A percentile compares a stretch with the other conserved stretches of the same genome.
Evolutionary conservation across 345 rosid species (phyloP).

Genomic region (Rhizophora apiculata): DNA sequence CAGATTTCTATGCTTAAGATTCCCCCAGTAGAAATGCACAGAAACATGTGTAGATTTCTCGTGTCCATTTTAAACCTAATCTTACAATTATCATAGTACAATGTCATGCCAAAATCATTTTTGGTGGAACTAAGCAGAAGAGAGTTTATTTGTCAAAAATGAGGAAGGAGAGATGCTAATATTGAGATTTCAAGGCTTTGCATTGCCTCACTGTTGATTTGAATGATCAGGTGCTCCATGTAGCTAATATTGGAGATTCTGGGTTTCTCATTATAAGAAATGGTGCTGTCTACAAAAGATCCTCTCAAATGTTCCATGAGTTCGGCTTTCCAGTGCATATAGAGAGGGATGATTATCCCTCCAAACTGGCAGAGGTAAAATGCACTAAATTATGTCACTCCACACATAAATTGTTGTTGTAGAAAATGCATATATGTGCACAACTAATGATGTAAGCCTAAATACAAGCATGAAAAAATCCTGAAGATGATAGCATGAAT

Average conservation of each 20-base stretch:
- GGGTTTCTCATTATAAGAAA: constrained; percentile 66
- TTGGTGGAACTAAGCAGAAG: no score
- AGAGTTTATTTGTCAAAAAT: not conserved
- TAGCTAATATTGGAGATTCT: constrained; percentile 75
- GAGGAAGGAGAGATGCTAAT: not conserved
- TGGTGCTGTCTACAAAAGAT: constrained; percentile 43
- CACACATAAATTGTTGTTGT: no score
- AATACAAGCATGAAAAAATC: no score
- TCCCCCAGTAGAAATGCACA: no score
- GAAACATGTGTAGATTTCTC: no score
- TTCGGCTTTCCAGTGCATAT: constrained; percentile 64
- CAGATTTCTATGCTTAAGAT: no score
- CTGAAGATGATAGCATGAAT: no score
- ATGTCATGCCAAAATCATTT: no score
- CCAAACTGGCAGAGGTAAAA: constrained; percentile 52
- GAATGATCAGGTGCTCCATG: constrained; percentile 52
- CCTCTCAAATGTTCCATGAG: constrained; percentile 62
- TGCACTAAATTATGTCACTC: not conserved
- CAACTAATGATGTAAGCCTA: no score
- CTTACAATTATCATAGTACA: no score
- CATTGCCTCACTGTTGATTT: not conserved
- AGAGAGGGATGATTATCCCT: constrained; percentile 43
- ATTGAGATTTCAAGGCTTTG: not conserved
- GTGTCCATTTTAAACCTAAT: no score
- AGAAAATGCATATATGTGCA: no score